A percentile compares a stretch with the other conserved stretches of the same genome.
Conservation (phyloP, 108 stramenopile genomes). For the Nitzschia putrida region DNA sequence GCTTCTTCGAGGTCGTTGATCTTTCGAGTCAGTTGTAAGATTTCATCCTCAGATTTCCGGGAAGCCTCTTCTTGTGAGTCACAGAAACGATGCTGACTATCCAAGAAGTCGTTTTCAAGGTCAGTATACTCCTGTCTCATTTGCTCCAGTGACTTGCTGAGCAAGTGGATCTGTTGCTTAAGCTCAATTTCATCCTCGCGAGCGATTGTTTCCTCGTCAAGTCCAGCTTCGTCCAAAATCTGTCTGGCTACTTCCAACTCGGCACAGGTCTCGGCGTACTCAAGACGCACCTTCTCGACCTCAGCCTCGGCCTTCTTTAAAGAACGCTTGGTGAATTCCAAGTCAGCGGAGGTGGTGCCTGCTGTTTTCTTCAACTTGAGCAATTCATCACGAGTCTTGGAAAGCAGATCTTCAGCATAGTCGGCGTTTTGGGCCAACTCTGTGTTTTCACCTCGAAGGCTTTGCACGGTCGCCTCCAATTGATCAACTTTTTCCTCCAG, state of each 20-base stretch:
- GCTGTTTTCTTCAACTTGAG: conserved; percentile 14
- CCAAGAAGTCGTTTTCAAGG: conserved; percentile 20
- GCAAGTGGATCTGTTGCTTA: conserved; percentile 6
- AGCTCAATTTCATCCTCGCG: conserved; percentile 17
- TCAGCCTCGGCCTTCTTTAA: conserved; percentile 2
- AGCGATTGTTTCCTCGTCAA: conserved; percentile 12
- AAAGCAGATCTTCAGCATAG: neutral
- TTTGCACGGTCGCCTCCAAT: neutral
- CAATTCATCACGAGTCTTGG: conserved; percentile 5
- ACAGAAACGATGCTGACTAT: conserved; percentile 16
- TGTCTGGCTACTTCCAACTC: conserved; percentile 18
- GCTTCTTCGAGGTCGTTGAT: conserved; percentile 13
- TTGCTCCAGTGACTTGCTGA: conserved; percentile 15
- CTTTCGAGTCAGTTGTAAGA: neutral
- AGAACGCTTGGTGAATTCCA: conserved; percentile 13
- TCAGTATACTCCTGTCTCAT: conserved; percentile 15
- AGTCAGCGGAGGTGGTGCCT: conserved; percentile 4
- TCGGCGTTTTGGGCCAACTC: neutral
- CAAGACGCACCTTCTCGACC: neutral
- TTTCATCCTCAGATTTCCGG: conserved; percentile 6
- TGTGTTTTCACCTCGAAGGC: neutral
- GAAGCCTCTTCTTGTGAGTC: conserved; percentile 21
- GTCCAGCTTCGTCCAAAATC: conserved; percentile 19
- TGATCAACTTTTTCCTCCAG: conserved; percentile 16
- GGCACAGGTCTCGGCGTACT: conserved; percentile 9